Evolutionary conservation across 2,329 filamentous ascomycete genomes (phyloP).

Genomic region (Delphinella strobiligena): DNA sequence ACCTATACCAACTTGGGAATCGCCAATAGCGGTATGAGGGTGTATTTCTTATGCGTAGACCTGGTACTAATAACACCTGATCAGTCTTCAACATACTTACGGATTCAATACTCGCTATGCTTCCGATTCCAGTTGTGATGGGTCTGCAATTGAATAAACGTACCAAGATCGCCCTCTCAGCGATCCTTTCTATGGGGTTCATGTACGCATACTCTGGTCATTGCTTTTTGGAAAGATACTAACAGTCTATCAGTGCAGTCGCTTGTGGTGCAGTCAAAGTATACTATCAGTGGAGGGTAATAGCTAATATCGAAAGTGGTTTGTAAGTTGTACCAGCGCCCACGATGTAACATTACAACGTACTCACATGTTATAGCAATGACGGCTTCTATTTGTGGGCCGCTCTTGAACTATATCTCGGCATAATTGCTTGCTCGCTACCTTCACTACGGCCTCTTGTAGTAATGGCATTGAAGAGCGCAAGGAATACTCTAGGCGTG

Average conservation of each 20-base stretch:
- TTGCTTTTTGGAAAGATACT: background rate
- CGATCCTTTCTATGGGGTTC: constrained; percentile 26
- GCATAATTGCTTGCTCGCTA: constrained; percentile 31
- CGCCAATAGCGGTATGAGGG: constrained; percentile 37
- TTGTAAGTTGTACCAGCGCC: no score
- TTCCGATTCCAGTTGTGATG: constrained; percentile 33
- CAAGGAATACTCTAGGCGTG: constrained; percentile 10
- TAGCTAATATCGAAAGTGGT: constrained; percentile 24
- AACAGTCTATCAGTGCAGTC: constrained; percentile 17
- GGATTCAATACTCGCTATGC: constrained; percentile 28
- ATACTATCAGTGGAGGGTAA: constrained; percentile 24
- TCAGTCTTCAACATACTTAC: constrained; percentile 27
- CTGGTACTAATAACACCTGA: no score
- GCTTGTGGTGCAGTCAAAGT: constrained; percentile 32
- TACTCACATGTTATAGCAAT: constrained; percentile 9
- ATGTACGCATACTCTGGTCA: constrained; percentile 15
- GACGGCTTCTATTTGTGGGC: constrained; percentile 34
- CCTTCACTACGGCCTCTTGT: constrained; percentile 32
- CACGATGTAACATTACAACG: no score
- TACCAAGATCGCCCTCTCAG: constrained; percentile 26
- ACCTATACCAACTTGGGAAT: constrained; percentile 34
- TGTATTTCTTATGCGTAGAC: no score
- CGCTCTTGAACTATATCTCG: constrained; percentile 32
- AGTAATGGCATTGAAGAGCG: constrained; percentile 22
- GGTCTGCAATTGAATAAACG: constrained; percentile 30